Percentiles rank a stretch among this genome's conserved stretches.
phyloP scores from a whole-genome alignment of 139 green algal species.

The Raphidocelis subcapitata region DNA sequence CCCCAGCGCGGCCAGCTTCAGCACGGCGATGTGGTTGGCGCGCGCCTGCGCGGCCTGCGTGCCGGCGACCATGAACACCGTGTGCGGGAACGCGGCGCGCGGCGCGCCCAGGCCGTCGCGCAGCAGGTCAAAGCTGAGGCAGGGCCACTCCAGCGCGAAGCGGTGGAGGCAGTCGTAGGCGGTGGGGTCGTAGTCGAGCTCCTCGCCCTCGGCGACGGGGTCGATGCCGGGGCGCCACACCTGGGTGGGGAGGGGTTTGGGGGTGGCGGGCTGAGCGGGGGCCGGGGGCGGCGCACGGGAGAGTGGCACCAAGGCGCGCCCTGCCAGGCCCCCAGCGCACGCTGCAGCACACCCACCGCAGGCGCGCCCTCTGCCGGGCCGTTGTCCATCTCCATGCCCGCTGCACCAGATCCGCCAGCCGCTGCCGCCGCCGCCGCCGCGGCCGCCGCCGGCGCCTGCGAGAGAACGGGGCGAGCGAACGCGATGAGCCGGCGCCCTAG shows the following conservation, averaged over 20 bases:
- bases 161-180: conserved; percentile 95
- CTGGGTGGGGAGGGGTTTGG: conserved; percentile 20
- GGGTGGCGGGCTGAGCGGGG: neutral
- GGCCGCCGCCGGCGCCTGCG: too few relatives aligned
- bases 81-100: conserved; percentile 87
- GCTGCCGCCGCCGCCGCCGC: too few relatives aligned
- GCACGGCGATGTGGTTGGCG: conserved; percentile 79
- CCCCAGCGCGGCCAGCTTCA: conserved; percentile 66
- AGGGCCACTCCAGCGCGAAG: conserved; percentile 90
- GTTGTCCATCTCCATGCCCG: too few relatives aligned
- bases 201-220: conserved; percentile 81
- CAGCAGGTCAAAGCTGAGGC: conserved; percentile 93
- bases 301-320: neutral
- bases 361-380: neutral
- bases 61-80: conserved; percentile 77
- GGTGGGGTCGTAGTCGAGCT: conserved; percentile 93
- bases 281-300: neutral
- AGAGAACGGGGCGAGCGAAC: too few relatives aligned
- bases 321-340: neutral
- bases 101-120: conserved; percentile 77
- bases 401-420: too few relatives aligned
- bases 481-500: too few relatives aligned
- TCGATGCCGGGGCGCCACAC: conserved; percentile 83
- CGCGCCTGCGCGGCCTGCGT: conserved; percentile 63
- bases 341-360: neutral